Base-by-base conservation (phyloP, 768 basidiomycete species). In the Calocybe gangraenosa region DNA sequence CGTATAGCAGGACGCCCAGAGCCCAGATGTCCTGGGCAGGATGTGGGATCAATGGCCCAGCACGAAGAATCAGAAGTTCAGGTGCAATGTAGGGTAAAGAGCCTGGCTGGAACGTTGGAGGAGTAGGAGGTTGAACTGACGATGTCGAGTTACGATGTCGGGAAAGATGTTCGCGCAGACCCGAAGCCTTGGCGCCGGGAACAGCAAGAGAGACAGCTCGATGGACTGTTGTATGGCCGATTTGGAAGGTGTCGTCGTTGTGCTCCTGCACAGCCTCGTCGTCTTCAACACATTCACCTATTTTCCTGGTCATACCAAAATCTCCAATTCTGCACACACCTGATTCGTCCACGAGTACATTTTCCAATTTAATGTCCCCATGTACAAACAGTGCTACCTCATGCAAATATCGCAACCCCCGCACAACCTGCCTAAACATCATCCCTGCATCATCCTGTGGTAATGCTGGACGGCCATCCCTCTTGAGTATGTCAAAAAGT, bases 21-120 rank as follows among this genome's bases (percentile, higher is more conserved):
- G 96, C 93, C 96, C 96, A 99, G 21, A 98, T 83, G 52, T 99
- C 96, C 58, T 93, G 90, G 0, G 88, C 81, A 2, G 92, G 85
- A 54, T 79, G 67, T 0, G 78, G 74, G 35, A 60, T 62, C 5
- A 69, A 54, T 0, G 67, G 57, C 1, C 62, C 62, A 22, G 67
- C 58, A 2, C 76, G 79, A 0, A 87, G 81, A 3, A 81, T 71
- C 2, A 96, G 74, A 2, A 96, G 75, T 60, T 97, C 93, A 4
- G 93, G 93, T 0, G 93, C 76, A 1, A 91, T 87, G 57, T 97
- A 97, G 0, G 92, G 92, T 2, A 97, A 67, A 1, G 92, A 95
- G 6, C 92, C 94, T 0, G 86, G 82, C 32, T 84, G 83, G 56
- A 84, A 62, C 19, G 51, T 45, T 23, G 61, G 60, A 6, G 56